These are phyloP conservation scores for Mycena venus DNA, from an alignment of 768 basidiomycete species.

Conservation along the genomic window DNA sequence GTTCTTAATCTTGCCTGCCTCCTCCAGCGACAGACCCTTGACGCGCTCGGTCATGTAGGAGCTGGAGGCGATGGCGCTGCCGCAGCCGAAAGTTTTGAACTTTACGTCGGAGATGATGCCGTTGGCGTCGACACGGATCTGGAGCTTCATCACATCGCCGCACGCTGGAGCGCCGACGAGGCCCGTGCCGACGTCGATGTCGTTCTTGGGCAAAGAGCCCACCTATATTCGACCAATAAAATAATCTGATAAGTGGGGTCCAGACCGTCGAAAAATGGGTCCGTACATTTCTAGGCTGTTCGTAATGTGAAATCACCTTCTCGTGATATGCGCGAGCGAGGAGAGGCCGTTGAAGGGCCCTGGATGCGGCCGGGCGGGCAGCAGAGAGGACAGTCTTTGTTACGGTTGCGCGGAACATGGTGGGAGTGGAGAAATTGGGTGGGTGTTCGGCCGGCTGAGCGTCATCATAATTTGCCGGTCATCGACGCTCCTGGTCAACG, in stretches of 20 bases:
- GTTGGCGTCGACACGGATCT: constrained; percentile 95
- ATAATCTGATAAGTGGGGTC: constrained; percentile 73
- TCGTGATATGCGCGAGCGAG: constrained; percentile 88
- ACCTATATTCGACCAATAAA: constrained; percentile 69
- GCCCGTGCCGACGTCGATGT: constrained; percentile 94
- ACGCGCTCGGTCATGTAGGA: constrained; percentile 99
- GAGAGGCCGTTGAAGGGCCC: constrained; percentile 60
- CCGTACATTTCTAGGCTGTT: constrained; percentile 95
- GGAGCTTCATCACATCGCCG: constrained; percentile 99
- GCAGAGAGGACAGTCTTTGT: constrained; percentile 63
- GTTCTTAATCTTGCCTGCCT: constrained; percentile 97
- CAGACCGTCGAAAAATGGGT: constrained; percentile 48
- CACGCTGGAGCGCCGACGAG: constrained; percentile 98
- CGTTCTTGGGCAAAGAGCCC: constrained; percentile 93
- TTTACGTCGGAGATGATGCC: constrained; percentile 98
- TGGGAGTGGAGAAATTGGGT: constrained; percentile 45
- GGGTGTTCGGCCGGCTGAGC: constrained; percentile 17
- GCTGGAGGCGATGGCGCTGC: constrained; percentile 97
- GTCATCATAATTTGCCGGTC: neutral
- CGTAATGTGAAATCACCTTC: constrained; percentile 98
- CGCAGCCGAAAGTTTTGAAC: constrained; percentile 99
- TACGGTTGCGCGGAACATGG: constrained; percentile 80
- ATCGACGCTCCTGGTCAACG: neutral
- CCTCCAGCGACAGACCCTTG: constrained; percentile 92
- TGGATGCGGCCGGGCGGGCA: constrained; percentile 58